A percentile compares a stretch with the other conserved stretches of the same genome.
phyloP scores from a whole-genome alignment of 345 rosid species.

The Aquilaria yunnanensis region DNA sequence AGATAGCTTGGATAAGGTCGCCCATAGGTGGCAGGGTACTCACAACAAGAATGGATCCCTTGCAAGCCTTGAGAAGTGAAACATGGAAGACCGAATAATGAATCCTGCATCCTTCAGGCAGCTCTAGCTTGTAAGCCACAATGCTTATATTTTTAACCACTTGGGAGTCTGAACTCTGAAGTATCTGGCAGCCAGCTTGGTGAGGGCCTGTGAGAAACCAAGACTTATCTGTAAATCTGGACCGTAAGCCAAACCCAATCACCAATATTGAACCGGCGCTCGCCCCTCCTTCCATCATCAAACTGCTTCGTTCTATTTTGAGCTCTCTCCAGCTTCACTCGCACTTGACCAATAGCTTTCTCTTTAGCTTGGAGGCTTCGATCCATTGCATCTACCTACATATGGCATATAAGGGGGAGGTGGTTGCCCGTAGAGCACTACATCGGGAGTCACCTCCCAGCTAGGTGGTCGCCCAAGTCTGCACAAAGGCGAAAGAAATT shows the following conservation, averaged over 20 bases:
- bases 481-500: no score
- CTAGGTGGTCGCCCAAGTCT: no score
- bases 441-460: no score
- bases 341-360: no score
- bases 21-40: background rate
- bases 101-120: background rate
- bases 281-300: background rate
- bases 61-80: background rate
- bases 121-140: background rate
- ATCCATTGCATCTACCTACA: background rate
- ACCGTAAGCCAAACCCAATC: background rate
- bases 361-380: background rate
- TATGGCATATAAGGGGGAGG: no score
- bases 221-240: background rate
- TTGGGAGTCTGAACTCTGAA: background rate
- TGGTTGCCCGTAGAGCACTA: no score
- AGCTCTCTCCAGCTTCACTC: background rate
- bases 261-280: background rate
- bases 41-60: background rate
- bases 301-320: background rate
- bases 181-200: background rate
- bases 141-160: background rate
- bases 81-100: background rate
- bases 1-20: no score
- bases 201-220: background rate